Conservation (phyloP, 306 rosid species). For the Mucuna pruriens region DNA sequence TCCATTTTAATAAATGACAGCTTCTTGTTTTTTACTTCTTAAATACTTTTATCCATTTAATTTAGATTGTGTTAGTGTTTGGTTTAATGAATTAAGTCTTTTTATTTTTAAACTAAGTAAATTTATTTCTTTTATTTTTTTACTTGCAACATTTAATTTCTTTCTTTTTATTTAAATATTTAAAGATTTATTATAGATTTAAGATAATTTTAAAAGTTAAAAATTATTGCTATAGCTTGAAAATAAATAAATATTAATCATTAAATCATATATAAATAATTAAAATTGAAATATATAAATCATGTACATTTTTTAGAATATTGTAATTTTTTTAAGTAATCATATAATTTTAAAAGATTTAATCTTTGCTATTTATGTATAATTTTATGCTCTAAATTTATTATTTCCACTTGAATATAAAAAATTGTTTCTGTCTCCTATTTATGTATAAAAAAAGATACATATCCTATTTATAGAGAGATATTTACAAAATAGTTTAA, state of each 20-base stretch:
- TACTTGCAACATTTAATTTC: not conserved
- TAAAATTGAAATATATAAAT: not conserved
- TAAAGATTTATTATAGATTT: not conserved
- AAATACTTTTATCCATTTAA: not conserved
- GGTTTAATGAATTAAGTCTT: not conserved
- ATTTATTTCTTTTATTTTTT: not conserved
- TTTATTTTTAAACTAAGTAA: not conserved
- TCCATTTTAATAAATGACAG: not conserved
- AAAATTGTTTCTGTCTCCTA: no score
- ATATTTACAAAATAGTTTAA: no score
- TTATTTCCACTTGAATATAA: no score
- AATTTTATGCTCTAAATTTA: no score
- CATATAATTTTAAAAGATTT: no score
- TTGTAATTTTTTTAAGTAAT: no score
- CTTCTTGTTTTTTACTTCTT: not conserved
- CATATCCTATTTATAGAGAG: no score
- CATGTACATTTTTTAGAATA: no score
- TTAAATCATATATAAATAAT: no score
- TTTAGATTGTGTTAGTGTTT: not conserved
- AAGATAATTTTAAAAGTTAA: not conserved
- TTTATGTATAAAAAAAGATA: no score
- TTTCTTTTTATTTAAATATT: not conserved
- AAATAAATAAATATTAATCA: no score
- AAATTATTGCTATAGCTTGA: not conserved
- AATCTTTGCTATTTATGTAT: no score